Conservation (phyloP, 1,284 basidiomycete species). For the Puccinia coronata region DNA sequence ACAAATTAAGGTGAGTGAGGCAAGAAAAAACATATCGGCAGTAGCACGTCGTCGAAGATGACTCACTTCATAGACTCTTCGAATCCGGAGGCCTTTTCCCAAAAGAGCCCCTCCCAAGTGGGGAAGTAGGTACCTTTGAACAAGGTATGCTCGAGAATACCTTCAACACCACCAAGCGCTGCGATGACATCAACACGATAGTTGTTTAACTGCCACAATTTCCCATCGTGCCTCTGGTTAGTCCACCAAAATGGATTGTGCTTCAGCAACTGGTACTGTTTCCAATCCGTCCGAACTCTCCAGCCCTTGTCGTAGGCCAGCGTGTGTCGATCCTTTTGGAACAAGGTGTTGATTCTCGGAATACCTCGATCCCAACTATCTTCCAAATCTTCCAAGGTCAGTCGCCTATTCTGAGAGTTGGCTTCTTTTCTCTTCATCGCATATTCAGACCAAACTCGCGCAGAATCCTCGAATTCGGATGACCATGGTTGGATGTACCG, state of each 20-base stretch:
- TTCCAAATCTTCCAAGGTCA: constrained; percentile 65
- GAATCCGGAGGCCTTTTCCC: constrained; percentile 70
- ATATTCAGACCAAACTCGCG: constrained; percentile 98
- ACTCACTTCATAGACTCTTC: constrained; percentile 76
- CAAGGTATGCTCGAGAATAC: constrained; percentile 92
- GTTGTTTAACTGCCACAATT: constrained; percentile 96
- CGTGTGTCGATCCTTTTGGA: constrained; percentile 97
- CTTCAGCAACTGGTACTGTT: constrained; percentile 92
- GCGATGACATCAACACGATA: constrained; percentile 99
- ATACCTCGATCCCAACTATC: constrained; percentile 78
- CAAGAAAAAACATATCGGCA: background rate
- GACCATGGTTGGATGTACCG: constrained; percentile 99
- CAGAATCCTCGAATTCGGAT: constrained; percentile 95
- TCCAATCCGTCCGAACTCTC: constrained; percentile 81
- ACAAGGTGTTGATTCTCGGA: constrained; percentile 92
- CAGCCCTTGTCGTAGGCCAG: constrained; percentile 86
- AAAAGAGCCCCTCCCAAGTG: constrained; percentile 68
- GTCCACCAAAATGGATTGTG: constrained; percentile 99
- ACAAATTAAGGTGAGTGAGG: background rate
- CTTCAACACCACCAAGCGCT: constrained; percentile 96
- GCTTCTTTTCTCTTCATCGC: constrained; percentile 99
- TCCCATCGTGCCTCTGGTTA: constrained; percentile 94
- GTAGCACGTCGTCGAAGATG: background rate
- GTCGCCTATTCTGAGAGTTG: constrained; percentile 90
- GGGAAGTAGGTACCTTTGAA: constrained; percentile 85